Evolutionary conservation across 1,284 basidiomycete species (phyloP), one percentile per base, ranked within the genome.

Genomic region (Papiliotrema flavescens): DNA sequence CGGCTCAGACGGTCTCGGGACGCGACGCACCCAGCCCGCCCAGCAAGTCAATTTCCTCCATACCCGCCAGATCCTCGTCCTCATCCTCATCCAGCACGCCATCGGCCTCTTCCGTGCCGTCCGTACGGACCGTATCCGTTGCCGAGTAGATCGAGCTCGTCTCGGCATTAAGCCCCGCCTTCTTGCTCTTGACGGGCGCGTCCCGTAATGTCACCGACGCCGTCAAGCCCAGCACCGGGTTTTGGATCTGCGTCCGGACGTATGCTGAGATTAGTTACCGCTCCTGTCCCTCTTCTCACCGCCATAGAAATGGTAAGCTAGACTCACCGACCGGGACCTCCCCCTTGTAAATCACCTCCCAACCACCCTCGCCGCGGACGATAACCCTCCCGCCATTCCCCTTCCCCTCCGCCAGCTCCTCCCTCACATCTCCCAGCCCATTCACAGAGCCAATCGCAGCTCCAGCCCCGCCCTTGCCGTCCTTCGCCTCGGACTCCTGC

Each of bases 1-100:
- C 62, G 83, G 85, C 28, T 15, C 20, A 40, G 5, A 5, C 23
- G 3, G 19, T 14, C 5, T 15, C 35, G 8, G 15, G 22, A 42
- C 9, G 36, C 20, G n/a, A 60, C 67, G 55, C 45, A 64, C 68
- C 55, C 7, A 88, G 76, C 2, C 86, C 87, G 45, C 84, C 83
- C 0, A 94, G 77, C 0, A 93, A 78, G 66, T 94, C 90, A 0
- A 89, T 84, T 75, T 93, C 89, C 62, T 88, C 83, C 35, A 92
- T 79, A 1, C 82, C 82, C 17, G 73, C 73, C 26, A 73, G 41
- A 28, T 65, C 65, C 2, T 67, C 66, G 2, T 65, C 69, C 9
- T 66, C 66, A 1, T 57, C 60, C 15, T 28, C n/a, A 15, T 56
- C 64, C 2, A 26, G 28, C 28, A 11, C 28, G 6, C 54, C 58